Evolutionary conservation across 352 stramenopile species (phyloP).

Genomic region (Hyaloperonospora brassicae): DNA sequence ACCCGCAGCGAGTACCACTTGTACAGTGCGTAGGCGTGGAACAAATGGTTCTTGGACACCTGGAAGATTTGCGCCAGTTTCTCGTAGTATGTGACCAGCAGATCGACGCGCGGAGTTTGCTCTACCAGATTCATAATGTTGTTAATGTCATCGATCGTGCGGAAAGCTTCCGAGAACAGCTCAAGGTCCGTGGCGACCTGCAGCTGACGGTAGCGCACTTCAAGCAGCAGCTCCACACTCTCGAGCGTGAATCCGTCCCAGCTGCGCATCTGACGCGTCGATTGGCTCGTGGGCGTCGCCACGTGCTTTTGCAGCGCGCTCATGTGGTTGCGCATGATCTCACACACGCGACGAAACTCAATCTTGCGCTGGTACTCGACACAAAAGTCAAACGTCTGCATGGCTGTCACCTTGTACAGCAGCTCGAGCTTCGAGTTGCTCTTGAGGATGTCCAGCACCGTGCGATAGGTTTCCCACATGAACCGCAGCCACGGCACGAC

Average conservation of each 20-base stretch:
- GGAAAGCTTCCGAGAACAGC: constrained; percentile 96
- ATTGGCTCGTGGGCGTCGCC: constrained; percentile 58
- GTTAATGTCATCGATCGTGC: constrained; percentile 99
- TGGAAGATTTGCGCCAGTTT: constrained; percentile 96
- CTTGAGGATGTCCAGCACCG: constrained; percentile 96
- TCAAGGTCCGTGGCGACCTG: constrained; percentile 92
- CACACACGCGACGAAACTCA: constrained; percentile 95
- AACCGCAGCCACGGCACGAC: constrained; percentile 91
- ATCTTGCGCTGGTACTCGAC: constrained; percentile 87
- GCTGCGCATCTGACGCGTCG: constrained; percentile 82
- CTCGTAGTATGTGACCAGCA: constrained; percentile 97
- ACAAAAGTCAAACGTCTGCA: constrained; percentile 82
- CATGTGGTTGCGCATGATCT: constrained; percentile 96
- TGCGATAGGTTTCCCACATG: constrained; percentile 97
- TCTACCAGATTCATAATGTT: constrained; percentile 90
- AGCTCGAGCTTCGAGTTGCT: constrained; percentile 90
- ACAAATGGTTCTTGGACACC: constrained; percentile 95
- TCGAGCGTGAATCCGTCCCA: constrained; percentile 96
- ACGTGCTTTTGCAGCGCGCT: constrained; percentile 91
- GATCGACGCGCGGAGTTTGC: constrained; percentile 87
- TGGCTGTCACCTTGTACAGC: constrained; percentile 68
- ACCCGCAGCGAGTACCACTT: constrained; percentile 93
- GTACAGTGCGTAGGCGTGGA: constrained; percentile 95
- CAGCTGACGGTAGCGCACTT: constrained; percentile 95
- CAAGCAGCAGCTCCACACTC: constrained; percentile 92